Conservation (phyloP, 2,329 filamentous ascomycete genomes). For the Xylaria sp. region DNA sequence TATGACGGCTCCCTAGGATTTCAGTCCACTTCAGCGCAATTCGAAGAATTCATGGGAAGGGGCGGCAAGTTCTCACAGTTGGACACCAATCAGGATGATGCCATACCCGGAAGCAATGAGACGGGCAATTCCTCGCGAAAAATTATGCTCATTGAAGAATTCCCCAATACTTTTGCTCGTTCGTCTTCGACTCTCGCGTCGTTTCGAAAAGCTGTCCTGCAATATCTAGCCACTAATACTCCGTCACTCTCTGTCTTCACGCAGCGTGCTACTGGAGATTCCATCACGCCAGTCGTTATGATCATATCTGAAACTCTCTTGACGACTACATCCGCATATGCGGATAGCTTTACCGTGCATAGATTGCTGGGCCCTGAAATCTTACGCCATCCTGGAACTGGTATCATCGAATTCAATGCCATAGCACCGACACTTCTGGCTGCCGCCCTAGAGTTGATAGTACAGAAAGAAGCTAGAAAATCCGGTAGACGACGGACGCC, state of each 20-base stretch:
- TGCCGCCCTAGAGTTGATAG: slow-evolving; percentile 75
- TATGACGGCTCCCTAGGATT: slow-evolving; percentile 55
- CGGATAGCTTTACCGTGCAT: slow-evolving; percentile 90
- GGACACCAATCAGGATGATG: slow-evolving; percentile 37
- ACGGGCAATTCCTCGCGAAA: slow-evolving; percentile 36
- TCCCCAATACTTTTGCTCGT: slow-evolving; percentile 67
- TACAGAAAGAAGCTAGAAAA: slow-evolving; percentile 77
- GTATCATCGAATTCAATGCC: slow-evolving; percentile 85
- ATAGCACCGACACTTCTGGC: slow-evolving; percentile 80
- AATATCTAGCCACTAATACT: slow-evolving; percentile 65
- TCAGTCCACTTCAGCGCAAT: slow-evolving; percentile 69
- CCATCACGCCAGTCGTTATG: slow-evolving; percentile 71
- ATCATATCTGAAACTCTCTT: slow-evolving; percentile 87
- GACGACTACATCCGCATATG: slow-evolving; percentile 75
- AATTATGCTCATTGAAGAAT: slow-evolving; percentile 74
- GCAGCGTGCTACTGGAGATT: slow-evolving; percentile 38
- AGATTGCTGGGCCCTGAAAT: slow-evolving; percentile 83
- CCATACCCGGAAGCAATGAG: slow-evolving; percentile 12
- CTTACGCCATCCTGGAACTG: slow-evolving; percentile 70
- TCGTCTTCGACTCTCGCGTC: slow-evolving; percentile 59
- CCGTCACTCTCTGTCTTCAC: slow-evolving; percentile 49
- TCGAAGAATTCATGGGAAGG: slow-evolving; percentile 84
- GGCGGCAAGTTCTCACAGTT: slow-evolving; percentile 75
- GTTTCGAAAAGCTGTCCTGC: slow-evolving; percentile 70
- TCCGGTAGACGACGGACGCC: slow-evolving; percentile 72